These are phyloP conservation scores for Lablab purpureus DNA, from an alignment of 306 rosid genomes.

Conservation along the genomic window DNA sequence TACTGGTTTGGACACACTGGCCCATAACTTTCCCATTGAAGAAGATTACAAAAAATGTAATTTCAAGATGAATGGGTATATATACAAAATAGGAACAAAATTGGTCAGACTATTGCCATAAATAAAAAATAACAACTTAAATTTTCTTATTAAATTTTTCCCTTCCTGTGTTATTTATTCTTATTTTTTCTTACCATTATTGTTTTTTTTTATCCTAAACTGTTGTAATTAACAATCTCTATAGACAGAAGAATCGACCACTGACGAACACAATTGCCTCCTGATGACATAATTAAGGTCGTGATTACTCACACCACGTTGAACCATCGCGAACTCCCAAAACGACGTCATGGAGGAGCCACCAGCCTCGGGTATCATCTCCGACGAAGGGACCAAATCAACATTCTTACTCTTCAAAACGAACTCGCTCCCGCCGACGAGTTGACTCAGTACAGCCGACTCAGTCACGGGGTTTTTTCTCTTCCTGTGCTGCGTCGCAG, in stretches of 20 bases:
- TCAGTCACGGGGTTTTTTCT: conserved; percentile 64
- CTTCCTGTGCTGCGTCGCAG: conserved; percentile 59
- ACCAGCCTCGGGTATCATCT: conserved; percentile 62
- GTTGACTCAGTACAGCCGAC: conserved; percentile 67
- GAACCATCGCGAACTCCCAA: conserved; percentile 53
- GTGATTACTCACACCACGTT: conserved; percentile 55
- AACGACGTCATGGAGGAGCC: conserved; percentile 46
- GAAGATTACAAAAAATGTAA: conserved; percentile 51
- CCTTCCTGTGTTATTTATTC: conserved; percentile 17
- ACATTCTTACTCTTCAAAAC: conserved; percentile 51
- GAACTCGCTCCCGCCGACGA: conserved; percentile 56
- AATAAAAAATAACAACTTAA: conserved; percentile 33
- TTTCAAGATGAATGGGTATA: conserved; percentile 52
- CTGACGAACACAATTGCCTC: conserved; percentile 66
- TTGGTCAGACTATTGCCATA: not conserved
- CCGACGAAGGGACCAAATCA: conserved; percentile 51
- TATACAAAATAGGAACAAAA: conserved; percentile 62
- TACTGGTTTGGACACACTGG: conserved; percentile 18
- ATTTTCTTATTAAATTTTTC: not conserved
- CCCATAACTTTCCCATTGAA: conserved; percentile 33
- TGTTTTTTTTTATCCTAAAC: conserved; percentile 14
- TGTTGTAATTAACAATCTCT: conserved; percentile 64
- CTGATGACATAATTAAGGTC: conserved; percentile 60
- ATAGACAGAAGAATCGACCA: conserved; percentile 79
- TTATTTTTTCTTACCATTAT: not conserved